Evolutionary conservation across 192 early-diverging fungal species (phyloP), one percentile per base, ranked within the genome.

Genomic region (Coemansia sp.): DNA sequence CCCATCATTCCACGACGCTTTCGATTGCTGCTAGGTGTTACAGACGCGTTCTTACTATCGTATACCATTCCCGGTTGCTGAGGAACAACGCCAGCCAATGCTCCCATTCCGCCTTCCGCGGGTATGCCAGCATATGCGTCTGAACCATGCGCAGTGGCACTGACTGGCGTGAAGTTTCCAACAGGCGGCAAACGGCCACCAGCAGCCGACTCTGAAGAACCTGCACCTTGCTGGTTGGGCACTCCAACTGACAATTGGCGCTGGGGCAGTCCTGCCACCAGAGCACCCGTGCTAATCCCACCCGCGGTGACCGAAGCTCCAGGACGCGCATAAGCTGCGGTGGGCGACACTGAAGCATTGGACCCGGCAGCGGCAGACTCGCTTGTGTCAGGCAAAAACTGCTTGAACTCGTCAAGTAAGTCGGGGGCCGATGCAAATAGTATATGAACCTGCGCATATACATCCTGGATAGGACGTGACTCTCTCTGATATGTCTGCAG

Each of bases 401-500:
- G 95, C 79, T 97, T 98, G 74, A 99, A 99, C 79, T 99, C 98
- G 41, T 95, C 93, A 51, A 99, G 71, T 37, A 99, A 82, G 74
- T 98, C 97, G 0, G 92, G 92, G 0, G 92, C 93, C 16, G 78
- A 86, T 41, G 90, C 86, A 74, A 99, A 98, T 43, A 99, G 72
- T 6, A 87, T 66, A 56, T 96, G 91, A 4, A 99, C 98, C 78
- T 98, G 95, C 3, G 91, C 85, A 74, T 98, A 98, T 0, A 99
- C 98, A 66, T 99, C 98, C 61, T 95, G 91, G 46, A 98, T 98
- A 2, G 98, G 94, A 60, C 92, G 94, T 63, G 92, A 89, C 67
- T 99, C 96, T 66, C 93, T 93, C 77, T 99, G 98, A 76, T 98
- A 98, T 12, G 93, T 96, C 84, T 98, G 95, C 65, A 99, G 73